phyloP scores from a whole-genome alignment of 805 yeast genomes.

The Barnettozyma salicaria region DNA sequence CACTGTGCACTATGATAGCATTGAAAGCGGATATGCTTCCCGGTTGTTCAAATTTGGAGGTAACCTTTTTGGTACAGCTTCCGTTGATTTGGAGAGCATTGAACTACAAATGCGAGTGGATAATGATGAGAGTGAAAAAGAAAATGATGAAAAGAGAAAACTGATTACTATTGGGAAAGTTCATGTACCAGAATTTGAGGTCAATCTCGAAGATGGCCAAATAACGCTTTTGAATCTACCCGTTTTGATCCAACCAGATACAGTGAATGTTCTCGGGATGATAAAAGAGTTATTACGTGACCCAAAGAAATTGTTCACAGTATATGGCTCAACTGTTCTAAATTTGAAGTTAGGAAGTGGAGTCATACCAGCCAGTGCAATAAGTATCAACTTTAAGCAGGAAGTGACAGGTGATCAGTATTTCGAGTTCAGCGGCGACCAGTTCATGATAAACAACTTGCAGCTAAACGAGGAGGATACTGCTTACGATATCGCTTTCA shows the following conservation, averaged over 20 bases:
- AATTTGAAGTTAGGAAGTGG: slow-evolving; percentile 27
- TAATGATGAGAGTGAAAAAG: slow-evolving; percentile 7
- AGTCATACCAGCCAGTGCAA: slow-evolving; percentile 28
- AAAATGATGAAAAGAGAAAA: slow-evolving; percentile 10
- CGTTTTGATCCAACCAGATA: slow-evolving; percentile 30
- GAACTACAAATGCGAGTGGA: slow-evolving; percentile 25
- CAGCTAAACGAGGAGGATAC: slow-evolving; percentile 15
- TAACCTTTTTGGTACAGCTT: slow-evolving; percentile 23
- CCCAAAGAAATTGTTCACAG: slow-evolving; percentile 28
- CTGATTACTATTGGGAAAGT: slow-evolving; percentile 29
- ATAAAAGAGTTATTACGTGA: slow-evolving; percentile 28
- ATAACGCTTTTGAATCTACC: slow-evolving; percentile 25
- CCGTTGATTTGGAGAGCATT: slow-evolving; percentile 28
- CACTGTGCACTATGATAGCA: slow-evolving; percentile 28
- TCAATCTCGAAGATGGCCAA: slow-evolving; percentile 26
- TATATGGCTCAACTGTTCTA: slow-evolving; percentile 32
- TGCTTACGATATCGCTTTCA: slow-evolving; percentile 22
- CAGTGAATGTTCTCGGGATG: slow-evolving; percentile 29
- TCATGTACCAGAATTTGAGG: slow-evolving; percentile 29
- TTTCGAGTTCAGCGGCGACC: slow-evolving; percentile 17
- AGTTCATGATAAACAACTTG: slow-evolving; percentile 23
- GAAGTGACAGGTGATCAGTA: slow-evolving; percentile 24
- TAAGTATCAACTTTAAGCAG: slow-evolving; percentile 29
- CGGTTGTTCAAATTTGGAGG: slow-evolving; percentile 31
- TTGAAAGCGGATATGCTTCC: slow-evolving; percentile 25